These are phyloP conservation scores for Apostasia ramifera DNA, from an alignment of 106 monocot genomes.

Conservation along the genomic window DNA sequence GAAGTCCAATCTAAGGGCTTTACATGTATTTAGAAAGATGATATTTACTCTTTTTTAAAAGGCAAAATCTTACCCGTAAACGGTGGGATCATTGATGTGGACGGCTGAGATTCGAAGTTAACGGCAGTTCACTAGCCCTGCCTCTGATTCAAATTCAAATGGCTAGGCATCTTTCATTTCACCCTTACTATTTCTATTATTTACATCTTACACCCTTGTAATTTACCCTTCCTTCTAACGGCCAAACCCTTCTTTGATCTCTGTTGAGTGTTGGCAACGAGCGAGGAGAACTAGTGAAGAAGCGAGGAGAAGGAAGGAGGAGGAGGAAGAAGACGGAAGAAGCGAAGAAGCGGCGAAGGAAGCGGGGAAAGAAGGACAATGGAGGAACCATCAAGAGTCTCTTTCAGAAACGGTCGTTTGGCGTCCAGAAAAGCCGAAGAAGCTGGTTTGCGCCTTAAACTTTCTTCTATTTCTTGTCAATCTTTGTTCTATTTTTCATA, in stretches of 20 bases:
- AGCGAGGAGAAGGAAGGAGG: not conserved
- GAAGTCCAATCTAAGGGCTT: too few species aligned
- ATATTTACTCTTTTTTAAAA: too few species aligned
- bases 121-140: slow-evolving; percentile 9
- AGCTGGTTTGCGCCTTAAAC: slow-evolving; percentile 28
- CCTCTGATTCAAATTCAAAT: slow-evolving; percentile 48
- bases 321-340: not conserved
- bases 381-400: slow-evolving; percentile 42
- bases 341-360: not conserved
- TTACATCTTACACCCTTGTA: not conserved
- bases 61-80: too few species aligned
- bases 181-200: slow-evolving; percentile 11
- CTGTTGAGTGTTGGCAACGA: not conserved
- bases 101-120: slow-evolving; percentile 18
- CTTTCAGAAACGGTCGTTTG: slow-evolving; percentile 46
- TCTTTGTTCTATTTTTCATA: not conserved
- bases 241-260: not conserved
- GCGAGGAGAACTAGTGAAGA: not conserved
- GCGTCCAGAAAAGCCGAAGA: slow-evolving; percentile 66
- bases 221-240: too few species aligned
- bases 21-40: too few species aligned
- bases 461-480: not conserved
- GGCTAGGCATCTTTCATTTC: not conserved
- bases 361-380: slow-evolving; percentile 5
- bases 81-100: not conserved